Evolutionary conservation across 441 rosid species (phyloP), one percentile per base, ranked within the genome.

Genomic region (Breynia disticha): DNA sequence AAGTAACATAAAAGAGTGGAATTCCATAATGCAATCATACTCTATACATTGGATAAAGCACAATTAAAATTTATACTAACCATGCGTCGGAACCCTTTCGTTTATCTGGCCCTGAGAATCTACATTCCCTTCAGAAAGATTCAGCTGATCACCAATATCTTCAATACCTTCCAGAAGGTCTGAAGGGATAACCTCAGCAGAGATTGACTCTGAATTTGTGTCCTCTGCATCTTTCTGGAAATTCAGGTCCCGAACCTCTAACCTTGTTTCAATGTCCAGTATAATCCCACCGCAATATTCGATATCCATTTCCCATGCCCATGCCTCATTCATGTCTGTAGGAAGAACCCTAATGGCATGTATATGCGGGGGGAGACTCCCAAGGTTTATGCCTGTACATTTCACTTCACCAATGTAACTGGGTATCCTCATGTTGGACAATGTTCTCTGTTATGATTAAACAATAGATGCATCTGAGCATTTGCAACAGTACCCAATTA

Each of bases 261-360:
- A 72, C 48, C 99, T 87, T 56, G 96, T 85, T 69, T 79, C 86
- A 72, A 94, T 73, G 41, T 76, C 75, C 54, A 94, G 69, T 39
- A 80, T 75, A 16, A 76, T 59, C 46, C 95, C 95, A 43, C 86
- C 96, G 70, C 72, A 70, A 83, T 94, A 94, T 75, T 94, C 97
- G 50, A 85, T 15, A 64, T 90, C 97, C 62, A 87, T 74, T 63
- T 94, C 99, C 51, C 93, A 82, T 28, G 89, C 89, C 97, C 97
- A 94, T 55, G 73, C 79, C 64, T 83, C 96, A 69, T 76, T 82
- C 87, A 83, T 80, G 76, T 87, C 86, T 57, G 67, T 55, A 13
- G 96, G 86, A 67, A 85, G 84, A 67, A 83, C 82, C 76, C 86
- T 82, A 71, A 79, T 70, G 52, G 77, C 80, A 60, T 83, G 91